phyloP scores from a whole-genome alignment of 257 asterid genomes.

The Solanum corneliomulleri region DNA sequence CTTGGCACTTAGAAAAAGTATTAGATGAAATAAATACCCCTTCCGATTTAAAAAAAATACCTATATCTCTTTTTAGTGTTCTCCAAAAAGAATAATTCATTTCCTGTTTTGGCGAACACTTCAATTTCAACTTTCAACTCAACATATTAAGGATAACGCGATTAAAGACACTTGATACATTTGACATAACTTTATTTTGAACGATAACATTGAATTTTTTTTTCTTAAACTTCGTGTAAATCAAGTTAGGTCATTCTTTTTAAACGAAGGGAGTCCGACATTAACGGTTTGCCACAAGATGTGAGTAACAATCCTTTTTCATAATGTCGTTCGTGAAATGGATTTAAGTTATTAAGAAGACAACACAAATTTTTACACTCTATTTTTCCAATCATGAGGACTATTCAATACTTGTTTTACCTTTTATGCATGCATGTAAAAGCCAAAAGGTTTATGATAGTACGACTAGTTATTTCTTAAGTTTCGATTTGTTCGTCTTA shows the following conservation, averaged over 20 bases:
- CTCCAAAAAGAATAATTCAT: no score
- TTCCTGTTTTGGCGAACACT: no score
- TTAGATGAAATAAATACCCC: not conserved
- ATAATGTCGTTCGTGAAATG: not conserved
- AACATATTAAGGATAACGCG: not conserved
- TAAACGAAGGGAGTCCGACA: fast-evolving
- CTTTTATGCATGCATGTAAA: not conserved
- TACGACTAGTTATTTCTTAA: not conserved
- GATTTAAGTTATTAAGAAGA: not conserved
- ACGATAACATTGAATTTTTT: not conserved
- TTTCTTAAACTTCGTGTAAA: no score
- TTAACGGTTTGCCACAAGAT: not conserved
- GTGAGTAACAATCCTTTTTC: not conserved
- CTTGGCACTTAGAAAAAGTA: not conserved
- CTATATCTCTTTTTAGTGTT: no score
- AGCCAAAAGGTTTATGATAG: not conserved
- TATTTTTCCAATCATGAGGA: not conserved
- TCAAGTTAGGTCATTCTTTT: no score
- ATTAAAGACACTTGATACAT: not conserved
- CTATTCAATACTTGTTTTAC: not conserved
- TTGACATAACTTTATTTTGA: not conserved
- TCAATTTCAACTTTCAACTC: not conserved
- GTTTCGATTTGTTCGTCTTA: not conserved
- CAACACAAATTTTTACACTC: not conserved
- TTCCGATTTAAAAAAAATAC: no score